Evolutionary conservation across 192 early-diverging fungal species (phyloP), one percentile per base, ranked within the genome.

Genomic region (Coemansia nantahalensis): DNA sequence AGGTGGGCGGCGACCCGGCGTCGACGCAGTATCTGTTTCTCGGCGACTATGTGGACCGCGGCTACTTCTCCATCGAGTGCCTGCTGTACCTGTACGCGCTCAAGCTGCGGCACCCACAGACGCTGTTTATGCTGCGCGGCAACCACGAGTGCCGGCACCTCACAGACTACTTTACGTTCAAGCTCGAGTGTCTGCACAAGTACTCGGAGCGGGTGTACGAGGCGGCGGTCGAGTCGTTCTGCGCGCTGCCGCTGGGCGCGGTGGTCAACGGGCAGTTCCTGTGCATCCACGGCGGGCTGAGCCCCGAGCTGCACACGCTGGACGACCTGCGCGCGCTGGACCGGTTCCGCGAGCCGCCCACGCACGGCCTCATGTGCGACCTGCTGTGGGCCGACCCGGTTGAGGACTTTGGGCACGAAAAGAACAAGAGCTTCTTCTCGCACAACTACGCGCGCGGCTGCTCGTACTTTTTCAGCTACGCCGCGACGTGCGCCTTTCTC

Each of bases 1-100:
- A 78, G 54, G 91, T 94, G 47, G 95, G 95, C 56, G 93, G 92
- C 45, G 91, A 94, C 60, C 93, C 85, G 48, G 93, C 93, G 5
- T 89, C 93, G 51, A 98, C 95, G 32, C 95, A 94, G 73, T 98
- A 98, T 56, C 78, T 98, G 51, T 98, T 98, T 65, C 91, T 98
- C 88, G 95, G 86, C 39, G 94, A 95, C 67, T 95, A 93, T 79
- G 93, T 97, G 12, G 94, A 97, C 79, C 86, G 93, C 52, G 93
- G 93, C 28, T 93, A 90, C 66, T 95, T 96, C 69, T 89, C 85
- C 45, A 93, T 99, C 14, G 96, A 99, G 67, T 97, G 94, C 7
- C 95, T 99, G 55, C 77, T 93, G n/a, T 79, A 97, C 31, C 78
- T 99, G 19, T 78, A 97, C 23, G 89, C 93, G 12, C 81, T 99